Evolutionary conservation across 1,139 yeast species (phyloP).

Genomic region (Protomyces gravidus): DNA sequence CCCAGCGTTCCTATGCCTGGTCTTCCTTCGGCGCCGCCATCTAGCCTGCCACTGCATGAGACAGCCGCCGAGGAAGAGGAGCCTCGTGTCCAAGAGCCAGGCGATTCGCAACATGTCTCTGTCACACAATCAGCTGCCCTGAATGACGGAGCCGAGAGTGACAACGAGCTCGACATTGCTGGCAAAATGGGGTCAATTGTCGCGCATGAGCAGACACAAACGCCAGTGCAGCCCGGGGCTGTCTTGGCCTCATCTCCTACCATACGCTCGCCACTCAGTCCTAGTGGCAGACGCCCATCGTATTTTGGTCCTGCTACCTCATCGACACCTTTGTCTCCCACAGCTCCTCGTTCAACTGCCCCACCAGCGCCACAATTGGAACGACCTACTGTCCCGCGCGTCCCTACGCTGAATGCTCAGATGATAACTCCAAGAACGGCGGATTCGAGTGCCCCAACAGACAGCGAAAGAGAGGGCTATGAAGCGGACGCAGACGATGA

Average conservation of each 20-base stretch:
- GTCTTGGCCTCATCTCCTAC: too few relatives aligned
- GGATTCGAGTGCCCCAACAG: slow-evolving; percentile 26
- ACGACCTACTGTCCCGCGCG: slow-evolving; percentile 36
- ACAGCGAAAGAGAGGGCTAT: slow-evolving; percentile 24
- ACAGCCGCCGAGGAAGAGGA: too few relatives aligned
- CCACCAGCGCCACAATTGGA: slow-evolving; percentile 2
- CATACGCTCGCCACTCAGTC: slow-evolving; percentile 28
- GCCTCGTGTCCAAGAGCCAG: too few relatives aligned
- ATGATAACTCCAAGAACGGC: slow-evolving; percentile 35
- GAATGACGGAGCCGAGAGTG: too few relatives aligned
- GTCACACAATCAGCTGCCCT: too few relatives aligned
- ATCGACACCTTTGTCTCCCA: neutral
- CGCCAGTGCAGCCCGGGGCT: too few relatives aligned
- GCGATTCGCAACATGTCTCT: too few relatives aligned
- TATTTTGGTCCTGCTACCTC: neutral
- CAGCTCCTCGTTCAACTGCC: neutral
- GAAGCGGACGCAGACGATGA: slow-evolving; percentile 30
- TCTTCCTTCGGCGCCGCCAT: slow-evolving; percentile 37
- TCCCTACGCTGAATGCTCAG: slow-evolving; percentile 36
- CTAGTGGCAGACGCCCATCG: slow-evolving; percentile 8
- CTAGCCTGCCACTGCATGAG: too few relatives aligned
- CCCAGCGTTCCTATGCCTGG: slow-evolving; percentile 54
- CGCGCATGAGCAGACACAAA: too few relatives aligned
- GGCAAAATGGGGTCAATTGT: too few relatives aligned
- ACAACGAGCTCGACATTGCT: too few relatives aligned